phyloP scores from a whole-genome alignment of 192 early-diverging fungal genomes.

The Coemansia reversa region DNA sequence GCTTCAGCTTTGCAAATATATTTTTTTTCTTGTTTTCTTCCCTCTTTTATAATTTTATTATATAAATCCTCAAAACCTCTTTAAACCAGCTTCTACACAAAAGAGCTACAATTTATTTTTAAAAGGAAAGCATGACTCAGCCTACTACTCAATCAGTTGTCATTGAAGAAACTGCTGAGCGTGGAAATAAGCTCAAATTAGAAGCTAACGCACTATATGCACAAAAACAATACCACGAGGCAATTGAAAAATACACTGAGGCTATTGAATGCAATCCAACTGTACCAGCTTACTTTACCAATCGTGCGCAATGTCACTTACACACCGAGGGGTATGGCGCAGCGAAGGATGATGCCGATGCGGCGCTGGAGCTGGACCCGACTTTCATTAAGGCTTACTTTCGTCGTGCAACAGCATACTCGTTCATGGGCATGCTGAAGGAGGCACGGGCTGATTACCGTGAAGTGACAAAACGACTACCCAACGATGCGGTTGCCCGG shows the following conservation, averaged over 20 bases:
- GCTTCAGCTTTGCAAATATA: not conserved
- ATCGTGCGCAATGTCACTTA: conserved; percentile 88
- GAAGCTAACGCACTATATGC: conserved; percentile 49
- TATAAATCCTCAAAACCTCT: not conserved
- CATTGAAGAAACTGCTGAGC: conserved; percentile 10
- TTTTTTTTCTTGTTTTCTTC: not conserved
- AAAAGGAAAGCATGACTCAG: conserved; percentile 14
- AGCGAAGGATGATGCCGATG: conserved; percentile 77
- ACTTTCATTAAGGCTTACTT: conserved; percentile 91
- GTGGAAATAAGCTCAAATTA: conserved; percentile 33
- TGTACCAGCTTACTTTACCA: conserved; percentile 85
- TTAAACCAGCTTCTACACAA: not conserved
- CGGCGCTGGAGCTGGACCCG: conserved; percentile 79
- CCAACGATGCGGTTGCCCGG: conserved; percentile 75
- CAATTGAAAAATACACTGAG: conserved; percentile 87
- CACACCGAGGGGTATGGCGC: conserved; percentile 84
- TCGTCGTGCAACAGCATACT: conserved; percentile 84
- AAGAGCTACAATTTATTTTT: not conserved
- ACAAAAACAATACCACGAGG: conserved; percentile 73
- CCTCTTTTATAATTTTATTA: not conserved
- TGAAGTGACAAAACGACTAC: conserved; percentile 73
- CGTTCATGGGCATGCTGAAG: conserved; percentile 84
- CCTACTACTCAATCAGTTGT: conserved; percentile 18
- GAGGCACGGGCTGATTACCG: conserved; percentile 76
- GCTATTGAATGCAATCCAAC: conserved; percentile 85